A percentile compares a stretch with the other conserved stretches of the same genome.
Evolutionary conservation across 169 alveolate genomes (phyloP).

Genomic region (Babesia ovis): DNA sequence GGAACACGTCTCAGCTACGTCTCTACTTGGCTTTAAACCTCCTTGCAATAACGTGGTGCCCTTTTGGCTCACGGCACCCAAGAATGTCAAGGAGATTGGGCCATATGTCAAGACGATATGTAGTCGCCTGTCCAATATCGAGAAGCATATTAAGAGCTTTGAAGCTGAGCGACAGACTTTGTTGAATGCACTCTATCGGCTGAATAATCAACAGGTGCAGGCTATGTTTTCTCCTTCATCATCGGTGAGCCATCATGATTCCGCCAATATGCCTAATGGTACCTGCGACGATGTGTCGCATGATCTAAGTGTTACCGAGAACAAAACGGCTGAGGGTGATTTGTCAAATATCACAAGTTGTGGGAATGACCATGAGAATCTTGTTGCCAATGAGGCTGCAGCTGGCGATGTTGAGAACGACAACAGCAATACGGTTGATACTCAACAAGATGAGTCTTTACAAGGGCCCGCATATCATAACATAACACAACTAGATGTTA

Average conservation of each 20-base stretch:
- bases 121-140: constrained; percentile 48
- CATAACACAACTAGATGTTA: too few species aligned
- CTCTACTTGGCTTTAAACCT: not conserved
- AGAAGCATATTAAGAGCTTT: constrained; percentile 50
- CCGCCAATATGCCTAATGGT: not conserved
- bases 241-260: too few species aligned
- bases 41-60: constrained; percentile 19
- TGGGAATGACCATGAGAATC: too few species aligned
- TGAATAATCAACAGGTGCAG: constrained; percentile 10
- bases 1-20: not conserved
- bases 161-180: constrained; percentile 61
- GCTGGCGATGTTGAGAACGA: not conserved
- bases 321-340: too few species aligned
- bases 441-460: not conserved
- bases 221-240: not conserved
- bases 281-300: too few species aligned
- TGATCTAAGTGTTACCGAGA: too few species aligned
- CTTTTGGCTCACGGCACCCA: constrained; percentile 58
- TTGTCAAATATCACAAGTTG: too few species aligned
- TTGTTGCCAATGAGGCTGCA: not conserved
- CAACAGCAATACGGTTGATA: not conserved
- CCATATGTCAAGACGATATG: constrained; percentile 43
- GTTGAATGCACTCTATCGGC: constrained; percentile 34
- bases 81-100: constrained; percentile 59
- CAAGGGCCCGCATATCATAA: not conserved